Percentiles rank a stretch among this genome's conserved stretches.
Evolutionary conservation across 1,284 basidiomycete genomes (phyloP).

Genomic region (Ganoderma lingzhi): DNA sequence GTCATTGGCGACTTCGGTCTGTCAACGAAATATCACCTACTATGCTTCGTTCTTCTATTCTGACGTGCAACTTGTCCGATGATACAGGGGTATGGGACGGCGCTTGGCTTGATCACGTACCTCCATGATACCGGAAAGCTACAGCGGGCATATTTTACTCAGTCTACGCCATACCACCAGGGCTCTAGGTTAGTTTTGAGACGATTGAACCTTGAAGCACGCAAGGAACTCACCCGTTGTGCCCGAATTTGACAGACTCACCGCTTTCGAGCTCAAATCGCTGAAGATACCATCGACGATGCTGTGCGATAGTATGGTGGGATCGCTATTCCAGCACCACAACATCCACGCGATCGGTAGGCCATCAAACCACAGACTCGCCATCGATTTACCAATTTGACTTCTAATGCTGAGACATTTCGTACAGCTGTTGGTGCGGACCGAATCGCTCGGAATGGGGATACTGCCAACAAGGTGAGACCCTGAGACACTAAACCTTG

Average conservation of each 20-base stretch:
- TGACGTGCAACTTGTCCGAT: not conserved
- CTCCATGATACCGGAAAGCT: slow-evolving; percentile 82
- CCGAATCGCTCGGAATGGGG: slow-evolving; percentile 88
- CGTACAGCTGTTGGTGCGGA: slow-evolving; percentile 80
- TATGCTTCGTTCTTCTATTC: not conserved
- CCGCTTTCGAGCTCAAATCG: slow-evolving; percentile 86
- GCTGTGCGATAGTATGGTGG: slow-evolving; percentile 96
- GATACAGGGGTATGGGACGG: slow-evolving; percentile 89
- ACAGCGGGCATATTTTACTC: slow-evolving; percentile 87
- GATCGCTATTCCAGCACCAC: slow-evolving; percentile 89
- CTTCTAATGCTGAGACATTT: slow-evolving; percentile 2
- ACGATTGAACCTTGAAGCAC: not conserved
- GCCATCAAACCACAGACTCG: slow-evolving; percentile 35
- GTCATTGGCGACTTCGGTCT: slow-evolving; percentile 88
- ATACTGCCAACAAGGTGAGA: slow-evolving; percentile 90
- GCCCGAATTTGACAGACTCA: slow-evolving; percentile 61
- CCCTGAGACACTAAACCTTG: slow-evolving; percentile 2
- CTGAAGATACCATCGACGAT: slow-evolving; percentile 87
- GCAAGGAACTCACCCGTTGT: slow-evolving; percentile 1
- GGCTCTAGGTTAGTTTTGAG: slow-evolving; percentile 66
- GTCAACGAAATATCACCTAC: slow-evolving; percentile 38
- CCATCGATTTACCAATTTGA: not conserved
- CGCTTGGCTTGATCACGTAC: slow-evolving; percentile 91
- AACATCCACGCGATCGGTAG: slow-evolving; percentile 87
- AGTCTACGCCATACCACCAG: slow-evolving; percentile 94